Evolutionary conservation across 139 green algal species (phyloP), one percentile per base, ranked within the genome.

Genomic region (Dunaliella primolecta): DNA sequence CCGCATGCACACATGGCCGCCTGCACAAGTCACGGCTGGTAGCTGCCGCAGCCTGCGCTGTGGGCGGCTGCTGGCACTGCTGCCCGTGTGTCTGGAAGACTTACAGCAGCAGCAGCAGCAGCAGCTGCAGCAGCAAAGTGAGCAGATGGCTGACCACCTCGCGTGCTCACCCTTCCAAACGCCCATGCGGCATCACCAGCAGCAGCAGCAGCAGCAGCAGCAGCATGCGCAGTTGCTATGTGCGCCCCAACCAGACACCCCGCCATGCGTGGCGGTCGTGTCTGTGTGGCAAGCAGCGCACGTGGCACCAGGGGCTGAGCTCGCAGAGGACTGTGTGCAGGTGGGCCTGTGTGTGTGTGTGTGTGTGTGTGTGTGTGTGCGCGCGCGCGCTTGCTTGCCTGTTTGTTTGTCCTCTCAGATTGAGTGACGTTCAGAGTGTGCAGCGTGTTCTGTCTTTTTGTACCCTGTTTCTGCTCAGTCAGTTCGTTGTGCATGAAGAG

Each of bases 101-200:
- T 38, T 32, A 2, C 75, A 80, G 75, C 75, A 80, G 30, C 75
- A 38, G 75, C 75, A 38, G 75, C n/a, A 80, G 75, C 75, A 80
- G 75, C 46, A 64, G 46, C 46, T 25, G 75, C 75, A 80, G 75
- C 75, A 27, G 75, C 75, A 1, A 30, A 80, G 75, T 29, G 29
- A 36, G 75, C 30, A 11, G n/a, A 25, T 7, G 46, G 46, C 7
- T 64, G 46, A 64, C 46, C 46, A 64, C 46, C 75, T 27, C 2
- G 7, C 21, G 75, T 27, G n/a, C 7, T 37, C 27, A 20, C 2
- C 11, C 30, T 80, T 32, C n/a, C 75, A 33, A 30, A 80, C 75
- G 75, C 75, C 75, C 75, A 38, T 80, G 75, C 29, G 36, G 71
- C 75, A 36, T 36, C n/a, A 80, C n/a, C 30, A 29, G 1, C n/a